phyloP scores from a whole-genome alignment of 345 rosid species.

The Ceriops decandra region DNA sequence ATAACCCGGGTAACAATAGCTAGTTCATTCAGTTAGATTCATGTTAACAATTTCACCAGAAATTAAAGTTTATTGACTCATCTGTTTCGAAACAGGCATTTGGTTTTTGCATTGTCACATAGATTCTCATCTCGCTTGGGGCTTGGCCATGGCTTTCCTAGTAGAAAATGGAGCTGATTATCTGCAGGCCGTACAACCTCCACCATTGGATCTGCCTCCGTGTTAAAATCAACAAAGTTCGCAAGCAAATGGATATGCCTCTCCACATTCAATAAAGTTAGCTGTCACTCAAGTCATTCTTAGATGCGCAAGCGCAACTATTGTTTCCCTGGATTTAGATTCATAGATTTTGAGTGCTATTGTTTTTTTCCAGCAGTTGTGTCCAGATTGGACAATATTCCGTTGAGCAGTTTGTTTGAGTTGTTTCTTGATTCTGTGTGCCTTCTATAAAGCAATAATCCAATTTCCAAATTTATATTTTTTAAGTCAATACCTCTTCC shows the following conservation, averaged over 20 bases:
- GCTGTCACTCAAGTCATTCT: background rate
- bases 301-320: background rate
- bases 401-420: slow-evolving; percentile 8
- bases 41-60: background rate
- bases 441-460: slow-evolving; percentile 13
- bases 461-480: background rate
- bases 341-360: background rate
- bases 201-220: slow-evolving; percentile 75
- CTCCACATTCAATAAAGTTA: slow-evolving; percentile 2
- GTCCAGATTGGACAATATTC: slow-evolving; percentile 4
- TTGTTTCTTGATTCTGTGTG: slow-evolving; percentile 3
- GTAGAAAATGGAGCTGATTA: slow-evolving; percentile 71
- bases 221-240: slow-evolving; percentile 40
- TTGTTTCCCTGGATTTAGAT: slow-evolving; percentile 1
- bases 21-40: too few relatives aligned
- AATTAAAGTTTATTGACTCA: background rate
- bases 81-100: slow-evolving; percentile 33
- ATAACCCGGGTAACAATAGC: slow-evolving; percentile 65
- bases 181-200: slow-evolving; percentile 73
- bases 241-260: background rate
- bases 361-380: background rate
- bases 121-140: slow-evolving; percentile 68
- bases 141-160: slow-evolving; percentile 63
- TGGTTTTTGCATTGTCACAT: slow-evolving; percentile 92
- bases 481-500: too few relatives aligned